Evolutionary conservation across 2,329 filamentous ascomycete species (phyloP), one percentile per base, ranked within the genome.

Genomic region (Simplicillium aogashimaense): DNA sequence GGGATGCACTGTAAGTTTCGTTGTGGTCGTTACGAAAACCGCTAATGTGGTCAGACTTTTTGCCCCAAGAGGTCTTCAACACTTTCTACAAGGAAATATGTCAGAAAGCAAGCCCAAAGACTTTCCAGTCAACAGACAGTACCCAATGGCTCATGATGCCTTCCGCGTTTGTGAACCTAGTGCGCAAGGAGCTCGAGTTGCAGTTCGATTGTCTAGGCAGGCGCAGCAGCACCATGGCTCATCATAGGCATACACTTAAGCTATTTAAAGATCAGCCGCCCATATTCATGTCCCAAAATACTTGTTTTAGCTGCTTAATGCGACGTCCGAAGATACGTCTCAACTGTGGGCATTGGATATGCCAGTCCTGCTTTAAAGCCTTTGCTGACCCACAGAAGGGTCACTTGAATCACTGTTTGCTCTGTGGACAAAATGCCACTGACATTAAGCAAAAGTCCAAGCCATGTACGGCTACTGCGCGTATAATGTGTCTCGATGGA

Each of bases 401-500:
- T 7, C 40, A 36, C 30, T 15, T 38, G 18, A 17, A 41, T n/a
- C 20, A 39, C 25, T 48, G 46, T 15, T 39, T 43, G 34, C 41
- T 48, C 17, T 48, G 46, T 17, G 18, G 37, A 14, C 38, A 17
- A 14, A 7, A 29, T 16, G 41, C 29, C 11, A 39, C 25, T 10
- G 28, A 35, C 17, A 29, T 47, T 25, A 41, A 34, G 3, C 41
- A 45, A 17, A 32, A 37, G 12, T 20, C 42, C n/a, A 41, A 40
- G 31, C 46, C 43, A 9, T 37, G 43, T 31, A 48, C 45, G 10
- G 33, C 43, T 16, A 43, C 39, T 32, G 33, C 41, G 16, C 43
- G 37, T 17, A 45, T 48, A 13, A 34, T 48, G 29, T 42, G 45
- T 29, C 41, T 48, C 25, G 45, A 48, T 31, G 46, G 46, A 11